phyloP scores from a whole-genome alignment of 495 filamentous ascomycete genomes.

The Astrocystis sublimbata region DNA sequence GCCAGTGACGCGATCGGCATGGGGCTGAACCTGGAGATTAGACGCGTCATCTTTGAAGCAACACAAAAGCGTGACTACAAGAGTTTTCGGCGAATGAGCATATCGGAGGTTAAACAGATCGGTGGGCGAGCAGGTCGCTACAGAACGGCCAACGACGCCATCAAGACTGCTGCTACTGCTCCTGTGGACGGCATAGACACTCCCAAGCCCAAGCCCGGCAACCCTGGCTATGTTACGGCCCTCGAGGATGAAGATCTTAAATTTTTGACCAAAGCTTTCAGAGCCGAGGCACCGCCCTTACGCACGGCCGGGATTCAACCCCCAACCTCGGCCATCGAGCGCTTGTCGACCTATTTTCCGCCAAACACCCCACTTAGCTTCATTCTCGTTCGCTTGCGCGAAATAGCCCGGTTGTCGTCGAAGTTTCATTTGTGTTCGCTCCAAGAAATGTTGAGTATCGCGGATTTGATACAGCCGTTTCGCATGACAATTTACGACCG shows the following conservation, averaged over 20 bases:
- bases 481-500: conserved; percentile 68
- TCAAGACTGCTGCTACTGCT: conserved; percentile 35
- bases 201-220: conserved; percentile 48
- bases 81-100: conserved; percentile 51
- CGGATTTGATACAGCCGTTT: conserved; percentile 69
- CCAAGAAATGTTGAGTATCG: conserved; percentile 58
- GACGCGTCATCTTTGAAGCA: conserved; percentile 85
- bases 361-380: conserved; percentile 73
- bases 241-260: conserved; percentile 70
- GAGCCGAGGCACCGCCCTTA: conserved; percentile 62
- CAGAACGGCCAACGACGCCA: conserved; percentile 63
- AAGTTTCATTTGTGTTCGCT: conserved; percentile 74
- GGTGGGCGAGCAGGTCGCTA: conserved; percentile 91
- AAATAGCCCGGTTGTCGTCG: conserved; percentile 58
- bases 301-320: conserved; percentile 74
- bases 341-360: conserved; percentile 77
- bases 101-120: conserved; percentile 92
- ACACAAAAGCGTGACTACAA: conserved; percentile 64
- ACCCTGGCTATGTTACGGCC: conserved; percentile 73
- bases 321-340: conserved; percentile 61
- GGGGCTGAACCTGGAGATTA: conserved; percentile 93
- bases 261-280: conserved; percentile 63
- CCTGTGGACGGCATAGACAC: conserved; percentile 30
- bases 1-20: conserved; percentile 98
- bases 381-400: conserved; percentile 69